Percentiles rank a stretch among this genome's conserved stretches.
phyloP scores from a whole-genome alignment of 805 yeast species.

The Lachancea thermotolerans region DNA sequence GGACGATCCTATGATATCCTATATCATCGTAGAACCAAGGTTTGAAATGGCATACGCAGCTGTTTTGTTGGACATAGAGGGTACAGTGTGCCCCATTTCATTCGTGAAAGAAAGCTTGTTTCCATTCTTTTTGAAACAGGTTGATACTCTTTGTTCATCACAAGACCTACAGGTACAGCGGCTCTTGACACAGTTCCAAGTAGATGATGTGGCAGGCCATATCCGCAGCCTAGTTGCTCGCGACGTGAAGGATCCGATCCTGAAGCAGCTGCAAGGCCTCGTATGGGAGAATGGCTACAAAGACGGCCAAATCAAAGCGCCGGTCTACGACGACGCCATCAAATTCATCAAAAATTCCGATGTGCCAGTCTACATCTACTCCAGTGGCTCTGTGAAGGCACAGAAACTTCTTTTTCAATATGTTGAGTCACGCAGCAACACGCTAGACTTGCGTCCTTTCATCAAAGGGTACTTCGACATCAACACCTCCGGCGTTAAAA shows the following conservation, averaged over 20 bases:
- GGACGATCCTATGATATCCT: too few species aligned
- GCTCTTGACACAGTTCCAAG: slow-evolving; percentile 26
- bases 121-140: slow-evolving; percentile 59
- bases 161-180: slow-evolving; percentile 17
- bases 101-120: slow-evolving; percentile 74
- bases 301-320: slow-evolving; percentile 69
- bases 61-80: slow-evolving; percentile 73
- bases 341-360: slow-evolving; percentile 42
- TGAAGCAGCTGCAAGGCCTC: slow-evolving; percentile 76
- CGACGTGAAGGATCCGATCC: slow-evolving; percentile 71
- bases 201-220: slow-evolving; percentile 37
- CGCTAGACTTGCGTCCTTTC: slow-evolving; percentile 45
- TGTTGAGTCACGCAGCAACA: slow-evolving; percentile 37
- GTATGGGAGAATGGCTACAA: slow-evolving; percentile 80
- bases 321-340: slow-evolving; percentile 69
- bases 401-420: slow-evolving; percentile 71
- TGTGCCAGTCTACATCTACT: slow-evolving; percentile 58
- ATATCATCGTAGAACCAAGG: too few species aligned
- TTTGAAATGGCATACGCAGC: slow-evolving; percentile 18
- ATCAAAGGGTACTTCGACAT: slow-evolving; percentile 78
- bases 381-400: slow-evolving; percentile 85
- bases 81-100: slow-evolving; percentile 86
- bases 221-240: slow-evolving; percentile 49
- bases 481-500: slow-evolving; percentile 71
- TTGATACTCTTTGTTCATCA: slow-evolving; percentile 34